These are phyloP conservation scores for Bryoglossum gracile DNA, from an alignment of 495 filamentous ascomycete genomes.

Conservation along the genomic window DNA sequence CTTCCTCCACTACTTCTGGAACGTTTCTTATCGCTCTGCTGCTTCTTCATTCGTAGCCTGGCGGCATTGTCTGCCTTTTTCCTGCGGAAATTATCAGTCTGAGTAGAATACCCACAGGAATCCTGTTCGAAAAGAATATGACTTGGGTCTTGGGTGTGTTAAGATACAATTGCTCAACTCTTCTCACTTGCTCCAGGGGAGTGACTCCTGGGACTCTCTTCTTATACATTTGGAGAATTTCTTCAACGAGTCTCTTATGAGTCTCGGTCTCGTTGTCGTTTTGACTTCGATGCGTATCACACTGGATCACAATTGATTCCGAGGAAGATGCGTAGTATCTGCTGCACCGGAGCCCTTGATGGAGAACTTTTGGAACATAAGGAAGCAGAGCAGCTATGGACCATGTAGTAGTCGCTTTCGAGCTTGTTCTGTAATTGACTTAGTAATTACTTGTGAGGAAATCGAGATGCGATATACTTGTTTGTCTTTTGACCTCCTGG, in stretches of 20 bases:
- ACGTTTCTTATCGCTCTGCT: constrained; percentile 72
- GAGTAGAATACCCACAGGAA: neutral
- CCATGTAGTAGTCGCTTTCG: constrained; percentile 74
- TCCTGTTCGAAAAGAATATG: neutral
- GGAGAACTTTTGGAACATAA: constrained; percentile 61
- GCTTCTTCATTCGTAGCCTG: constrained; percentile 69
- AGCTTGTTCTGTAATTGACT: constrained; percentile 61
- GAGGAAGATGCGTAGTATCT: constrained; percentile 62
- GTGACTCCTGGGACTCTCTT: constrained; percentile 58
- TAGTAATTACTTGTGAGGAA: constrained; percentile 6
- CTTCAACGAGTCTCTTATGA: constrained; percentile 51
- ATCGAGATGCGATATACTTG: constrained; percentile 55
- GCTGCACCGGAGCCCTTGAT: constrained; percentile 52
- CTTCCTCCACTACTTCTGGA: constrained; percentile 24
- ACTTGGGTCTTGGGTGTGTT: neutral
- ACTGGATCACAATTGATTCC: constrained; percentile 52
- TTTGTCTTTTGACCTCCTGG: constrained; percentile 96
- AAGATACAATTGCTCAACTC: constrained; percentile 34
- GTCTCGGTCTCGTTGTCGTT: constrained; percentile 57
- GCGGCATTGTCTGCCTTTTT: constrained; percentile 63
- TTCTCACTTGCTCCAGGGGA: constrained; percentile 47
- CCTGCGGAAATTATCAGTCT: constrained; percentile 34
- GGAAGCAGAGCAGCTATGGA: constrained; percentile 49
- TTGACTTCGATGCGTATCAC: constrained; percentile 66
- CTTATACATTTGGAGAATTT: constrained; percentile 47